Conservation (phyloP, 1,284 basidiomycete species). For the Leccinum huronense region DNA sequence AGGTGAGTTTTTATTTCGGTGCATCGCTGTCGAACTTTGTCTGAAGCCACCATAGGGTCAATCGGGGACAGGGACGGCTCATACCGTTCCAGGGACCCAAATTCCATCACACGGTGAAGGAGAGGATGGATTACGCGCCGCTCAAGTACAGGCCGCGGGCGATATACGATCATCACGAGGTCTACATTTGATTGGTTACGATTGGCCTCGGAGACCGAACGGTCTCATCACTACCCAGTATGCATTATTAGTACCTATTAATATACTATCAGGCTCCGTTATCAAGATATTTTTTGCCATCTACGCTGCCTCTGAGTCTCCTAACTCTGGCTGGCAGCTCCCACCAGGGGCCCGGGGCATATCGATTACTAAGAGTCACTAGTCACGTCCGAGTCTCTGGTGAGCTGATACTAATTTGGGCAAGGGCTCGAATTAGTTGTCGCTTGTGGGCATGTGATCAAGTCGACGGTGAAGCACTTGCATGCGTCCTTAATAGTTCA, state of each 20-base stretch:
- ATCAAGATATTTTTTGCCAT: too few relatives aligned
- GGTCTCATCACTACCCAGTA: too few relatives aligned
- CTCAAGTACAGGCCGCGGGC: slow-evolving; percentile 33
- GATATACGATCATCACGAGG: slow-evolving; percentile 17
- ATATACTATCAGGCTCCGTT: too few relatives aligned
- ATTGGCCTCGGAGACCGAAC: not conserved
- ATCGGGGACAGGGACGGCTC: slow-evolving; percentile 31
- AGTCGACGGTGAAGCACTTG: not conserved
- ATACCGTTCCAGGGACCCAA: slow-evolving; percentile 30
- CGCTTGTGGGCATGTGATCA: not conserved
- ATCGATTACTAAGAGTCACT: too few relatives aligned
- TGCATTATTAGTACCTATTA: too few relatives aligned
- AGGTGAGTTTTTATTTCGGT: slow-evolving; percentile 16
- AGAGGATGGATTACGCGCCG: slow-evolving; percentile 26
- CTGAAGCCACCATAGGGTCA: slow-evolving; percentile 21
- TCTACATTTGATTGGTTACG: slow-evolving; percentile 27
- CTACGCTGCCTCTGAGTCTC: too few relatives aligned
- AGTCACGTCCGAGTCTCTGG: too few relatives aligned
- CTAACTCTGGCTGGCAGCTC: too few relatives aligned
- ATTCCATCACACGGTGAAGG: slow-evolving; percentile 35
- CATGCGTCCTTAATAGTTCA: not conserved
- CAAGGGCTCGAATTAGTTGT: not conserved
- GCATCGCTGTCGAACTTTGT: not conserved
- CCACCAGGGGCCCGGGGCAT: too few relatives aligned
- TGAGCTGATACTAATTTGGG: not conserved